Conservation (phyloP, 805 yeast genomes). For the Starmerella powellii region DNA sequence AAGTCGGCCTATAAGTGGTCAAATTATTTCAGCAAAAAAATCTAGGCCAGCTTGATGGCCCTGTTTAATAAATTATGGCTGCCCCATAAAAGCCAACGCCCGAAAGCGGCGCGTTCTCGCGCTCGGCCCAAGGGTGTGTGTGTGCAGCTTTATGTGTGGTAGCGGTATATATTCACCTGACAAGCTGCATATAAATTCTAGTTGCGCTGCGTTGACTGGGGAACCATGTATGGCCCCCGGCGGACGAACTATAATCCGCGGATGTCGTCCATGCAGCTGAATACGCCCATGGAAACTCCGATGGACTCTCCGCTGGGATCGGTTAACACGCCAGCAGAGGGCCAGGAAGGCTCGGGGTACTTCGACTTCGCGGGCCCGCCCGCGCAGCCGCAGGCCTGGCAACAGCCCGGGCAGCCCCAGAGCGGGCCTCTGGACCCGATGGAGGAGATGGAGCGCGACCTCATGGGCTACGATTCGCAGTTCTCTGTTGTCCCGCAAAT, state of each 20-base stretch:
- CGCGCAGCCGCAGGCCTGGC: background rate
- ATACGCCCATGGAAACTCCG: constrained; percentile 11
- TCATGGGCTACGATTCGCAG: constrained; percentile 13
- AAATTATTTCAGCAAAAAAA: no score
- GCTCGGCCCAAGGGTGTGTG: no score
- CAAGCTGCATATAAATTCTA: background rate
- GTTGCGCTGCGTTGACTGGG: background rate
- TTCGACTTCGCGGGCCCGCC: constrained; percentile 4
- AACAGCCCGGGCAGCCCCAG: background rate
- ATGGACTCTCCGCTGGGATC: constrained; percentile 2
- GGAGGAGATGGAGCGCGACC: constrained; percentile 20
- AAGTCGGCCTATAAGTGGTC: no score
- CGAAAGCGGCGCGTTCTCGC: no score
- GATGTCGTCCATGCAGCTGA: constrained; percentile 8
- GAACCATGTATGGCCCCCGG: constrained; percentile 14
- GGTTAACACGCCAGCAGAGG: constrained; percentile 3
- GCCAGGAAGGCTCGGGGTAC: constrained; percentile 4
- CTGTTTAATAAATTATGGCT: no score
- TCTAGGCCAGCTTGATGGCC: no score
- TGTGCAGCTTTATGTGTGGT: no score
- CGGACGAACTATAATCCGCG: constrained; percentile 7
- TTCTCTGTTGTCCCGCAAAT: background rate
- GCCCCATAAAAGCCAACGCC: no score
- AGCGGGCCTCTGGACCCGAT: constrained; percentile 17
- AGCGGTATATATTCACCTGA: no score